A percentile compares a stretch with the other conserved stretches of the same genome.
phyloP scores from a whole-genome alignment of 202 grass and related monocot species.

The Tripidium arundinaceum region DNA sequence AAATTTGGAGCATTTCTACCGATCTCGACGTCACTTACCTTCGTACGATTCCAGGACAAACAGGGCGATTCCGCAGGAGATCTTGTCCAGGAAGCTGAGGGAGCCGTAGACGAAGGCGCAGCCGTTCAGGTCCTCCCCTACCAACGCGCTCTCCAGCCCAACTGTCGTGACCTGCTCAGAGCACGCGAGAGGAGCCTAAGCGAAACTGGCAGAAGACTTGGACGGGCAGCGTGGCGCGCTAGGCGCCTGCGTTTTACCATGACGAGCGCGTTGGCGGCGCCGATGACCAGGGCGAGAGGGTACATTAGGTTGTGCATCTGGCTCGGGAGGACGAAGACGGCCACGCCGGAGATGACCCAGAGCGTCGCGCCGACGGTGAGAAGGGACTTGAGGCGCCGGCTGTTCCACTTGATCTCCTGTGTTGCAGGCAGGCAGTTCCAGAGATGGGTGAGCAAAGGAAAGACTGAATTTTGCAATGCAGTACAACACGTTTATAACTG shows the following conservation, averaged over 20 bases:
- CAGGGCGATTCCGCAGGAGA: no score
- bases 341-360: conserved; percentile 61
- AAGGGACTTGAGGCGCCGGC: conserved; percentile 55
- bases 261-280: no score
- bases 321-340: conserved; percentile 61
- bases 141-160: no score
- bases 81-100: no score
- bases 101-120: no score
- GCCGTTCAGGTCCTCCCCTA: no score
- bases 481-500: not conserved
- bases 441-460: not conserved
- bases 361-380: conserved; percentile 60
- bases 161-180: no score
- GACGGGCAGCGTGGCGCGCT: no score
- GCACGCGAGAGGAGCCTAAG: no score
- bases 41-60: no score
- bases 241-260: no score
- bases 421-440: not conserved
- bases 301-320: conserved; percentile 68
- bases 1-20: not conserved
- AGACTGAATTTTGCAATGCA: not conserved
- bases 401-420: conserved; percentile 77
- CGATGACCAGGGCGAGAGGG: conserved; percentile 51
- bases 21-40: not conserved
- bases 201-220: no score